These are phyloP conservation scores for Colletotrichum echinochloae DNA, from an alignment of 2,329 filamentous ascomycete species.

Conservation along the genomic window DNA sequence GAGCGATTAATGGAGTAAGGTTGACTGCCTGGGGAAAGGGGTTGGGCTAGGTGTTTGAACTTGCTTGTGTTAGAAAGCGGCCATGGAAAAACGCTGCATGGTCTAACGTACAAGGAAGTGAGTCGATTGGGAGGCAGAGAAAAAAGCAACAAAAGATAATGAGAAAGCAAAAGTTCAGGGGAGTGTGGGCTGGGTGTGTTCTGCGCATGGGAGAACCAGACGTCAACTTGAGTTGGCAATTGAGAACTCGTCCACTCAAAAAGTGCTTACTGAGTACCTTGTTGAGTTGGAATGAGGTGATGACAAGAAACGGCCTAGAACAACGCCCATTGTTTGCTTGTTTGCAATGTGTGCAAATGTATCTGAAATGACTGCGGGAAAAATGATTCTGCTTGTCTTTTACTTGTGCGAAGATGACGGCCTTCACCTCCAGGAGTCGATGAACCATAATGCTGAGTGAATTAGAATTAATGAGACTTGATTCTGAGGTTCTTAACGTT, in stretches of 20 bases:
- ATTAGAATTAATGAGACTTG: no score
- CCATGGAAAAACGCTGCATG: no score
- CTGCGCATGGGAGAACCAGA: neutral
- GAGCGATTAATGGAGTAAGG: no score
- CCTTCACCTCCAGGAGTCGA: neutral
- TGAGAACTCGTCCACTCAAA: neutral
- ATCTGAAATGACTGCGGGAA: neutral
- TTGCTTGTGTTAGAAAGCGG: no score
- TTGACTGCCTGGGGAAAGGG: no score
- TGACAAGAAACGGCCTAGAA: neutral
- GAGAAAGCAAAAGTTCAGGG: no score
- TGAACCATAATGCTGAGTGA: neutral
- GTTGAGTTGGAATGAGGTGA: neutral
- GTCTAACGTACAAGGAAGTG: no score
- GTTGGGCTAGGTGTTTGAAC: no score
- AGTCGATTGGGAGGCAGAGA: no score
- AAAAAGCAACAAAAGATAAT: no score
- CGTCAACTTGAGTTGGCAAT: no score
- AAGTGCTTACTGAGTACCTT: neutral
- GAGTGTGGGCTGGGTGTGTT: neutral
- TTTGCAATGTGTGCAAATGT: neutral
- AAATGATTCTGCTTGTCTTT: neutral
- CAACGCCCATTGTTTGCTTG: no score
- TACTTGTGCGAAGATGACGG: neutral
- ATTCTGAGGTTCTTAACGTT: neutral